A percentile compares a stretch with the other conserved stretches of the same genome.
These are phyloP conservation scores for Arxiozyma slooffiae DNA, from an alignment of 1,139 yeast species.

Conservation along the genomic window DNA sequence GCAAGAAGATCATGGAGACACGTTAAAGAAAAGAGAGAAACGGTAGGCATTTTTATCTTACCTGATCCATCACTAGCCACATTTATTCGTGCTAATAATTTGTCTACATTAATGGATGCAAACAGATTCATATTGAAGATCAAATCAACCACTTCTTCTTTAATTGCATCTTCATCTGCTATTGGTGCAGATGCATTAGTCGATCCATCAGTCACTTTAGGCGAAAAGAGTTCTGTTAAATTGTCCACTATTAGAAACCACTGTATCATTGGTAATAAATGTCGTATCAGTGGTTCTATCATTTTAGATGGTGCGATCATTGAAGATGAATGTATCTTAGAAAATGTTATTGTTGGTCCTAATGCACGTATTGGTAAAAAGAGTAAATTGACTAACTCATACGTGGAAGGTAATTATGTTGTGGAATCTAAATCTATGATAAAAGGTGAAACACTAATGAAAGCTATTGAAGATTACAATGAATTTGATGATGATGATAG, in stretches of 20 bases:
- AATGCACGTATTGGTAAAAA: constrained; percentile 52
- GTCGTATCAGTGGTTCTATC: constrained; percentile 80
- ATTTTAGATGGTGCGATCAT: constrained; percentile 60
- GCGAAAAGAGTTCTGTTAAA: constrained; percentile 78
- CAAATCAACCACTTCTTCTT: constrained; percentile 34
- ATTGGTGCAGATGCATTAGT: constrained; percentile 81
- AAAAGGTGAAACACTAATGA: constrained; percentile 76
- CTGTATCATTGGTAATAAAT: constrained; percentile 73
- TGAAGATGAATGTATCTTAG: constrained; percentile 70
- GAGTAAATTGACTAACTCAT: constrained; percentile 61
- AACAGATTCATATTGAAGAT: constrained; percentile 65
- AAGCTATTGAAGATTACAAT: constrained; percentile 36
- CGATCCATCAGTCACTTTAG: constrained; percentile 49
- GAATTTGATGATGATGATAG: constrained; percentile 31
- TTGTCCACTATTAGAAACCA: constrained; percentile 69
- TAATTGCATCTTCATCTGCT: constrained; percentile 55
- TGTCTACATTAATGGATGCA: constrained; percentile 83
- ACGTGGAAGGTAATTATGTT: constrained; percentile 69
- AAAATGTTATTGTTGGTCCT: constrained; percentile 80
- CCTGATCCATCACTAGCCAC: constrained; percentile 59
- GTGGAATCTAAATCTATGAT: constrained; percentile 54
- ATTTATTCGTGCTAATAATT: constrained; percentile 68
- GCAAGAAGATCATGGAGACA: constrained; percentile 92
- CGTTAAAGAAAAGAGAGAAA: constrained; percentile 40
- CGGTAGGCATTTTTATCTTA: constrained; percentile 53